A percentile compares a stretch with the other conserved stretches of the same genome.
These are phyloP conservation scores for Breynia disticha DNA, from an alignment of 441 rosid genomes.

Conservation along the genomic window DNA sequence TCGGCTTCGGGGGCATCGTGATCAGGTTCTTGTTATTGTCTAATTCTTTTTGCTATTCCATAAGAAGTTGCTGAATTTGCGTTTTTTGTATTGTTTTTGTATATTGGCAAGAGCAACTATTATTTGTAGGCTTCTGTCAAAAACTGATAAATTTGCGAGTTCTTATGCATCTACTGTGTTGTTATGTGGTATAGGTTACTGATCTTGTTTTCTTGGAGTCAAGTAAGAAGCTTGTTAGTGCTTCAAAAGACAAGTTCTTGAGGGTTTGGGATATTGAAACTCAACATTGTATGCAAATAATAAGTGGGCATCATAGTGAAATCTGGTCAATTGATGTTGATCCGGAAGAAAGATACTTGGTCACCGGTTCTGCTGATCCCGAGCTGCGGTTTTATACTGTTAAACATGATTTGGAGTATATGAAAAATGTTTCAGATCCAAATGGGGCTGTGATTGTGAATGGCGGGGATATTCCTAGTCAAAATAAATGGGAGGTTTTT, in stretches of 20 bases:
- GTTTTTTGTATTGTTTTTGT: too few relatives aligned
- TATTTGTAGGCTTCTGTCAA: too few relatives aligned
- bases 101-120: too few relatives aligned
- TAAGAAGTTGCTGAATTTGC: too few relatives aligned
- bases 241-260: constrained; percentile 91
- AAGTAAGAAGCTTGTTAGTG: constrained; percentile 77
- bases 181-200: constrained; percentile 51
- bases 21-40: constrained; percentile 53
- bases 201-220: constrained; percentile 86
- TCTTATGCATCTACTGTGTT: neutral
- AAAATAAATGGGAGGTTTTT: constrained; percentile 69
- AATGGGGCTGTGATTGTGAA: constrained; percentile 24
- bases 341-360: constrained; percentile 67
- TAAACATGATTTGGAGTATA: constrained; percentile 32
- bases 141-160: too few relatives aligned
- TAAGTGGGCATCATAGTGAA: constrained; percentile 95
- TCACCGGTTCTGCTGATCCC: constrained; percentile 76
- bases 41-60: too few relatives aligned
- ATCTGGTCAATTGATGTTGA: constrained; percentile 90
- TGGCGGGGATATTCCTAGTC: constrained; percentile 28
- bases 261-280: constrained; percentile 99
- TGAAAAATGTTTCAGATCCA: constrained; percentile 17
- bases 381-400: constrained; percentile 72
- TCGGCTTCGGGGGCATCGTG: constrained; percentile 90
- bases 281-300: constrained; percentile 82